Evolutionary conservation across 2,329 filamentous ascomycete species (phyloP), one percentile per base, ranked within the genome.

Genomic region (Colletotrichum orchidophilum): DNA sequence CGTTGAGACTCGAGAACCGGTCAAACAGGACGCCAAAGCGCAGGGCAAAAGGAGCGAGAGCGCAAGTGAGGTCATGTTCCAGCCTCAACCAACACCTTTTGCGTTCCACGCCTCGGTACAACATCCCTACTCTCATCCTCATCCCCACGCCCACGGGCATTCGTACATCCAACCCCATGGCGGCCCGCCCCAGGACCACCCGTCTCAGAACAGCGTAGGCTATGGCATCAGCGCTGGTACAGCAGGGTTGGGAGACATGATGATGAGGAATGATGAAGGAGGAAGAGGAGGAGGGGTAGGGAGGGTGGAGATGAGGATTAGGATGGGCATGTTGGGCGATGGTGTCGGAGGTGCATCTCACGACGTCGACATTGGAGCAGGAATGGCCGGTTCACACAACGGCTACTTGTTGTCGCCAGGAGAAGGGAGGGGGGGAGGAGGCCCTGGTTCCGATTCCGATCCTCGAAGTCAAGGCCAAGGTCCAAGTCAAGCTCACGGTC

Each of bases 51-150:
- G 71, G 50, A 31, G 18, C 33, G n/a, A 65, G 59, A 55, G 27
- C 50, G 29, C 11, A 53, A 67, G 35, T 35, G 60, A 68, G 70
- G 72, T 81, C 79, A 89, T 89, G 87, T 89, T 87, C 81, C 84
- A 87, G 79, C 84, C 87, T 76, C 85, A 87, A 75, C 81, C 85
- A 65, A 85, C 85, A 64, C 83, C 86, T 66, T 87, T 84, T 74
- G 78, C 82, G 74, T 81, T 79, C 75, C 82, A 81, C 74, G 70
- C 74, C 8, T 62, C 59, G 39, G 39, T 18, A 60, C 53, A 66
- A 60, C n/a, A 61, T 26, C 29, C 58, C 31, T 42, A 49, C 63
- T 29, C 63, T 60, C 54, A 64, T 26, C 4, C 31, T 21, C 58
- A 67, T n/a, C 24, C 26, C 11, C 35, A 62, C 11, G 3, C 21